phyloP scores from a whole-genome alignment of 1,284 basidiomycete genomes.

The Ceratobasidium sp. region DNA sequence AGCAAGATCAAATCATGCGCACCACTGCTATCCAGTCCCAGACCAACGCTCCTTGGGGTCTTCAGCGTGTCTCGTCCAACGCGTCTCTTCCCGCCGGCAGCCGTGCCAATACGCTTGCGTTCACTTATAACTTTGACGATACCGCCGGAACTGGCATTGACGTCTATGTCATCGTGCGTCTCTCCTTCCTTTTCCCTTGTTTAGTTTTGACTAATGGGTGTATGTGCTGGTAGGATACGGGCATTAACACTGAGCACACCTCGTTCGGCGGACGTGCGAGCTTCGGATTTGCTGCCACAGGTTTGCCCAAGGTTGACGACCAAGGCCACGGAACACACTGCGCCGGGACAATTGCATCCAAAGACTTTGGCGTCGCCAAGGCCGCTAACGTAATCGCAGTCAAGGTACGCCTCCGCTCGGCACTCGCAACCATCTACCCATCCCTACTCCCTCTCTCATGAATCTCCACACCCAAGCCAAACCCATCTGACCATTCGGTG shows the following conservation, averaged over 20 bases:
- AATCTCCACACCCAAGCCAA: background rate
- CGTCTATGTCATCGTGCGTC: conserved; percentile 46
- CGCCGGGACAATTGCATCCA: conserved; percentile 46
- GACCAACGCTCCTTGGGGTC: conserved; percentile 48
- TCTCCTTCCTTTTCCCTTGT: background rate
- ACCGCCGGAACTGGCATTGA: conserved; percentile 48
- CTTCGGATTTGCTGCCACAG: conserved; percentile 42
- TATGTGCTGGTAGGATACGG: conserved; percentile 40
- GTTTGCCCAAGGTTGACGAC: conserved; percentile 41
- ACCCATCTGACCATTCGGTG: no score
- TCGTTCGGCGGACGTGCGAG: conserved; percentile 46
- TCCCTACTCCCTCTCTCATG: background rate
- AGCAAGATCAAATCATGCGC: conserved; percentile 34
- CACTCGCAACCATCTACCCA: background rate
- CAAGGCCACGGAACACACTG: conserved; percentile 49
- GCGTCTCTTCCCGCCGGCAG: conserved; percentile 35
- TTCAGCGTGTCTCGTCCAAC: conserved; percentile 42
- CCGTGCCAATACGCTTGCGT: conserved; percentile 42
- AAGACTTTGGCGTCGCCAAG: conserved; percentile 45
- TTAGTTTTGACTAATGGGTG: background rate
- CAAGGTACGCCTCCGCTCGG: conserved; percentile 11
- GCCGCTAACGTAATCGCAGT: conserved; percentile 41
- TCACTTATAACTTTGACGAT: conserved; percentile 41
- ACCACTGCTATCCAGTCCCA: conserved; percentile 32
- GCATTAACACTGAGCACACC: conserved; percentile 42